Evolutionary conservation across 169 alveolate genomes (phyloP).

Genomic region (Theileria equi): DNA sequence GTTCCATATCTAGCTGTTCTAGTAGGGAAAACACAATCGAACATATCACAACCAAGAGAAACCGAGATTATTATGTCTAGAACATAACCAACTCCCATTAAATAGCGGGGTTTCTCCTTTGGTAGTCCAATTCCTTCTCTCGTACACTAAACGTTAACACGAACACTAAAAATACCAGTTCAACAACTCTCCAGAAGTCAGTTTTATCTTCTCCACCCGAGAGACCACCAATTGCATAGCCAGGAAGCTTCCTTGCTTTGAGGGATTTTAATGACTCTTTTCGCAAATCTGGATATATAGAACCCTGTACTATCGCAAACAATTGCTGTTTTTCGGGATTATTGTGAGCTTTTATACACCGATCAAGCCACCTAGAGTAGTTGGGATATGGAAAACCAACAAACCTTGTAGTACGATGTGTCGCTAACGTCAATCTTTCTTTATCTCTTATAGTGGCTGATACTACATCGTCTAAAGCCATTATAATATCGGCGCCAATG

Average conservation of each 20-base stretch:
- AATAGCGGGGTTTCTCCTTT: conserved; percentile 87
- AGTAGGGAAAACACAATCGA: conserved; percentile 98
- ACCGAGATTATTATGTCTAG: conserved; percentile 93
- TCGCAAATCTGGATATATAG: conserved; percentile 87
- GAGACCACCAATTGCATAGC: conserved; percentile 99
- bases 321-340: conserved; percentile 88
- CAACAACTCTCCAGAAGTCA: conserved; percentile 90
- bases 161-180: conserved; percentile 60
- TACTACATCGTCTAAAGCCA: conserved; percentile 98
- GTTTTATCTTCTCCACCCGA: conserved; percentile 97
- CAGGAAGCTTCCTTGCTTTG: conserved; percentile 87
- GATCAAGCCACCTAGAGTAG: conserved; percentile 81
- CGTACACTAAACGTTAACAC: conserved; percentile 42
- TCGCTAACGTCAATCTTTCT: conserved; percentile 62
- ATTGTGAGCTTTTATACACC: conserved; percentile 93
- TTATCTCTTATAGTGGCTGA: conserved; percentile 71
- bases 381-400: conserved; percentile 81
- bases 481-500: conserved; percentile 95
- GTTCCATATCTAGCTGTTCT: conserved; percentile 98
- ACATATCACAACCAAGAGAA: conserved; percentile 98
- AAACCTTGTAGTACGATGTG: conserved; percentile 48
- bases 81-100: conserved; percentile 99
- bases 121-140: conserved; percentile 72
- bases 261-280: conserved; percentile 59
- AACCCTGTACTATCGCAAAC: conserved; percentile 98